Base-by-base conservation (phyloP, 371 early-diverging fungal species). In the Lichtheimia corymbifera region DNA sequence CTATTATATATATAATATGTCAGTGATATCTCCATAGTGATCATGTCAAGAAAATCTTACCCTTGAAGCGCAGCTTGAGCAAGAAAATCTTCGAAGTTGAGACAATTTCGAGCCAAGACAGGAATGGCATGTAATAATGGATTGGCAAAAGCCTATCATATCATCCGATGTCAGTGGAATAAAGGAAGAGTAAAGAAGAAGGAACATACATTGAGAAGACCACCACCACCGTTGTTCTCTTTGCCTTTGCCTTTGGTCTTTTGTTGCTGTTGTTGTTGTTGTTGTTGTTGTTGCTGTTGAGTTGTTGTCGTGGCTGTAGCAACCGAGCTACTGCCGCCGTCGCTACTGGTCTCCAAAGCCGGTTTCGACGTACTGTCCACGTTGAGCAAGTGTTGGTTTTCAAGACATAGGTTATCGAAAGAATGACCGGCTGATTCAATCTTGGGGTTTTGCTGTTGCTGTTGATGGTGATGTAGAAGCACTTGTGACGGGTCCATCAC, bases 111-210 rank as follows among this genome's bases (percentile, higher is more conserved):
- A 20, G 82, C 82, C 49, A 81, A 64, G 25, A 76, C 67, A 44
- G 82, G 82, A 55, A 81, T 81, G 25, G 82, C 82, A 66, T 81
- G 82, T 20, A 77, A 65, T 24, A 81, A 64, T 47, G 82, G 82
- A 51, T 81, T 81, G 9, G 75, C 73, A 27, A 78, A 70, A 9
- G 69, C 79, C 79, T 78, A 67, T 25, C 45, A 27, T 13, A 2
- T 28, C n/a, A 40, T 22, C 13, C n/a, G 1, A 35, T n/a, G 13
- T 62, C 13, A 12, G 30, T 17, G 20, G 14, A 43, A 1, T 2
- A 18, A 17, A 47, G 27, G 2, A 35, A 35, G 9, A 5, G 45
- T 14, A 35, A n/a, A 20, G n/a, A 24, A 4, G 14, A 40, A 5
- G 11, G 24, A 27, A 15, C 42, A 53, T 70, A 73, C 71, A 43